These are phyloP conservation scores for Suillus placidus DNA, from an alignment of 768 basidiomycete species.

Conservation along the genomic window DNA sequence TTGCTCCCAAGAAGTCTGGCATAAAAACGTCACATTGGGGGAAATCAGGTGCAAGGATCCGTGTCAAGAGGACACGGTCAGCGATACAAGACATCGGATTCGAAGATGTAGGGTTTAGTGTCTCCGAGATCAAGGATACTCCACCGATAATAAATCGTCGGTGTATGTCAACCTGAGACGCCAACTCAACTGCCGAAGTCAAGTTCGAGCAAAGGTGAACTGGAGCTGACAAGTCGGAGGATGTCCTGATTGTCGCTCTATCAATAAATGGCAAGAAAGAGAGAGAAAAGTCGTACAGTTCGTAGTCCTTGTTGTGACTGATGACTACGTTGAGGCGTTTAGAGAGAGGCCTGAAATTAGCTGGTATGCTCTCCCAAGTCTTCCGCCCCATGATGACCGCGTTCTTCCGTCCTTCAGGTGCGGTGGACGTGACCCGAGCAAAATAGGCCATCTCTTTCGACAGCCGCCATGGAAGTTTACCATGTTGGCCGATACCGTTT, in stretches of 20 bases:
- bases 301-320: slow-evolving; percentile 58
- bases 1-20: slow-evolving; percentile 61
- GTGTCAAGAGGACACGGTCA: slow-evolving; percentile 86
- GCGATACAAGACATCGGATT: slow-evolving; percentile 46
- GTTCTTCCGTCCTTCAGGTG: slow-evolving; percentile 61
- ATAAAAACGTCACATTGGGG: slow-evolving; percentile 87
- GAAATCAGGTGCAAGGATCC: slow-evolving; percentile 74
- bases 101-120: slow-evolving; percentile 46
- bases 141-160: slow-evolving; percentile 90
- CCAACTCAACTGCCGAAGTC: slow-evolving; percentile 21
- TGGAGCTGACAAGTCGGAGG: slow-evolving; percentile 19
- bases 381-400: slow-evolving; percentile 94
- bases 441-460: slow-evolving; percentile 93
- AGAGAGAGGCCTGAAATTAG: slow-evolving; percentile 77
- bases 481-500: slow-evolving; percentile 85
- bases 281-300: slow-evolving; percentile 51
- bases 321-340: slow-evolving; percentile 80
- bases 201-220: slow-evolving; percentile 34
- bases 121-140: slow-evolving; percentile 77
- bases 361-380: slow-evolving; percentile 97
- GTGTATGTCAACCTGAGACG: slow-evolving; percentile 39
- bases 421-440: slow-evolving; percentile 69
- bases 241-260: slow-evolving; percentile 16
- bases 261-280: slow-evolving; percentile 12
- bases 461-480: slow-evolving; percentile 84